Conservation (phyloP, 345 rosid genomes). For the Boechera retrofracta region DNA sequence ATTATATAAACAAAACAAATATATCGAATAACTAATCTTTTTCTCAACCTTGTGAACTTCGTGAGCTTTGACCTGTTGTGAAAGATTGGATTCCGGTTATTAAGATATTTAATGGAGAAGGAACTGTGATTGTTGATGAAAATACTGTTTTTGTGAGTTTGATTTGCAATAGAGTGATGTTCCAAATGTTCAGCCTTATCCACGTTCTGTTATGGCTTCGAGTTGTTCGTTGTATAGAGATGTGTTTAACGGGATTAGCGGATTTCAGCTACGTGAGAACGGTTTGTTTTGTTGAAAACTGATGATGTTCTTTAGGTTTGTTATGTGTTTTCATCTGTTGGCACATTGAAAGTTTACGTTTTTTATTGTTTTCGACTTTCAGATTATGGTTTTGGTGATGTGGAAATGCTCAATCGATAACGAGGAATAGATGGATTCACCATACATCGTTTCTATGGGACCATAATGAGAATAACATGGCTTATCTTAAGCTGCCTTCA, state of each 20-base stretch:
- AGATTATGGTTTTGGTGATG: slow-evolving; percentile 90
- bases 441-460: slow-evolving; percentile 91
- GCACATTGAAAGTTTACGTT: not conserved
- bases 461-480: slow-evolving; percentile 61
- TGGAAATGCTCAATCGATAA: slow-evolving; percentile 90
- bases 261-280: slow-evolving; percentile 82
- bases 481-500: slow-evolving; percentile 72
- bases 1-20: no score
- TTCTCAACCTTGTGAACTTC: slow-evolving; percentile 58
- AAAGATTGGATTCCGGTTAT: slow-evolving; percentile 71
- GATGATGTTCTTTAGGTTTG: not conserved
- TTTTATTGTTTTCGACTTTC: slow-evolving; percentile 1
- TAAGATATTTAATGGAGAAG: slow-evolving; percentile 85
- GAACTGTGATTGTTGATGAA: slow-evolving; percentile 82
- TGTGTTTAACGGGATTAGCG: slow-evolving; percentile 62
- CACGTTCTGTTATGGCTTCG: slow-evolving; percentile 86
- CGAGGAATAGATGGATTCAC: slow-evolving; percentile 75
- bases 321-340: slow-evolving; percentile 11
- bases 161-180: slow-evolving; percentile 76
- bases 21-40: no score
- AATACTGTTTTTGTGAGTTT: slow-evolving; percentile 77
- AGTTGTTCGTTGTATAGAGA: slow-evolving; percentile 60
- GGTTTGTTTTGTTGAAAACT: slow-evolving; percentile 45
- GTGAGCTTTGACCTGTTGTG: slow-evolving; percentile 63
- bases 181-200: slow-evolving; percentile 79